These are phyloP conservation scores for Carex kokanica DNA, from an alignment of 176 grass and related monocot genomes.

Conservation along the genomic window DNA sequence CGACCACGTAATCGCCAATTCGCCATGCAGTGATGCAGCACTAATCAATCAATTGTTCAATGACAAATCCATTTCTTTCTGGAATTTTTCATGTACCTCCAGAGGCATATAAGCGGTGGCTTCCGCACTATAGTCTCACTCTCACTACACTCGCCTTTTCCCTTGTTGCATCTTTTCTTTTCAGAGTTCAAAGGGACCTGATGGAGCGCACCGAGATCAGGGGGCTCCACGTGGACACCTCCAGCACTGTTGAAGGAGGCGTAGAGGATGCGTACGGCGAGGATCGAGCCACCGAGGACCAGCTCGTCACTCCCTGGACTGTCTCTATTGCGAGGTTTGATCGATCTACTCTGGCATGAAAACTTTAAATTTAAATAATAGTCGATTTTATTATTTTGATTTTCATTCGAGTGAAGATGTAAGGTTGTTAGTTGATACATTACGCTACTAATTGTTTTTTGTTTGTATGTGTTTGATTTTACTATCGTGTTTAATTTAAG, in stretches of 20 bases:
- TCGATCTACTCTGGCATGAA: background rate
- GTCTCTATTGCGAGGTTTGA: constrained; percentile 6
- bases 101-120: background rate
- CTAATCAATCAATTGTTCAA: background rate
- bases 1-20: background rate
- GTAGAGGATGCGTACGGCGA: constrained; percentile 22
- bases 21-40: constrained; percentile 8
- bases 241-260: constrained; percentile 14
- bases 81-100: constrained; percentile 8
- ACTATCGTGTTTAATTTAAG: background rate
- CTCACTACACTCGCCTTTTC: background rate
- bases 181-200: background rate
- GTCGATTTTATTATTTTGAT: background rate
- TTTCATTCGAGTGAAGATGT: background rate
- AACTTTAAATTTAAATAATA: background rate
- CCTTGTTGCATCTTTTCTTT: background rate
- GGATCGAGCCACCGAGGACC: constrained; percentile 16
- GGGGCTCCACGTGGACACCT: constrained; percentile 17
- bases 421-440: background rate
- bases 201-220: constrained; percentile 13
- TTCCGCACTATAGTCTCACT: background rate
- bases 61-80: background rate
- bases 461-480: background rate
- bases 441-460: background rate
- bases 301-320: constrained; percentile 23